These are phyloP conservation scores for Diaporthe ilicicola DNA, from an alignment of 2,329 filamentous ascomycete species.

Conservation along the genomic window DNA sequence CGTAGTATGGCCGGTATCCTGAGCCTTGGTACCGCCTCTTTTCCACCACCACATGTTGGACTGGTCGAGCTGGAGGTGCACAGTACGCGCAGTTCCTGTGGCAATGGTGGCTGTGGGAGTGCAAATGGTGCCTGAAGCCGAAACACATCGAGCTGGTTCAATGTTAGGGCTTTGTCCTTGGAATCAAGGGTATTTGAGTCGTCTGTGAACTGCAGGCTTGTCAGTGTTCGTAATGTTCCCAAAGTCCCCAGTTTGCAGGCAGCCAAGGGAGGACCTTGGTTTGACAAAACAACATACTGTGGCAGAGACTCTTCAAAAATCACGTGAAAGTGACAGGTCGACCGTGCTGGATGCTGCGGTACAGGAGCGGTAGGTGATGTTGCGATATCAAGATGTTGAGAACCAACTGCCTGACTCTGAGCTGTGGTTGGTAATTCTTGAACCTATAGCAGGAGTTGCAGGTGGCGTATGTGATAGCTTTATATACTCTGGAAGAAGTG, in stretches of 20 bases:
- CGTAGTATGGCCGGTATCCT: background rate
- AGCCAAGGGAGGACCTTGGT: too few species aligned
- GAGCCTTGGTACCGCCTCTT: background rate
- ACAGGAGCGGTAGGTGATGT: too few species aligned
- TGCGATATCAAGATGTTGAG: background rate
- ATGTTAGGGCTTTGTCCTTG: too few species aligned
- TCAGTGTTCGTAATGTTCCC: background rate
- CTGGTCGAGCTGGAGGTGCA: conserved; percentile 11
- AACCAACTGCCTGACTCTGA: background rate
- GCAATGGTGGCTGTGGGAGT: conserved; percentile 10
- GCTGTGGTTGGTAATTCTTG: background rate
- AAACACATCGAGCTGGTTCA: conserved; percentile 4
- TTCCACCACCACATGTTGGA: conserved; percentile 1
- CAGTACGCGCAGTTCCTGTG: background rate
- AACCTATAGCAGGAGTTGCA: fast-evolving
- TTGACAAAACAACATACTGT: background rate
- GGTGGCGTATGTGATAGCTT: too few species aligned
- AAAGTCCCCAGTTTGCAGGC: background rate
- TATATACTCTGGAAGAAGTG: background rate
- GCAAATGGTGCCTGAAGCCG: conserved; percentile 9
- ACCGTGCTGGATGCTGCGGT: background rate
- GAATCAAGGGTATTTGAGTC: background rate
- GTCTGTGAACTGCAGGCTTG: background rate
- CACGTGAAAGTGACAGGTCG: too few species aligned
- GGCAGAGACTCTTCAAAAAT: background rate